phyloP scores from a whole-genome alignment of 352 stramenopile genomes.

The Phytophthora aleatoria region DNA sequence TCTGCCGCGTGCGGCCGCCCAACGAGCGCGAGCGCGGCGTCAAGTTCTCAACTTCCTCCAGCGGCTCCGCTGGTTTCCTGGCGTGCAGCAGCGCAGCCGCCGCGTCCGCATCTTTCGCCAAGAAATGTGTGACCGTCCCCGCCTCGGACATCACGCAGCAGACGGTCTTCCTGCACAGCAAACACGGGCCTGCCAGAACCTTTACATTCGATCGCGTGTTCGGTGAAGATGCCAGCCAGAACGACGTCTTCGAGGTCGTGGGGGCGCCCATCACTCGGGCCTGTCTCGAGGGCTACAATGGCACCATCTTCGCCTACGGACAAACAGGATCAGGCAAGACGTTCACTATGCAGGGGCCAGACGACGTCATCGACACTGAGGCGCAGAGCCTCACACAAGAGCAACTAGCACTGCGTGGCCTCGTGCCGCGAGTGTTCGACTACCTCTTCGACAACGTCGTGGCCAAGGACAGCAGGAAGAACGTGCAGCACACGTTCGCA shows the following conservation, averaged over 20 bases:
- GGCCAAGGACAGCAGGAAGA: constrained; percentile 15
- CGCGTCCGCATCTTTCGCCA: constrained; percentile 36
- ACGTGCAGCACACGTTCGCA: constrained; percentile 68
- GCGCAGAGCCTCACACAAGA: constrained; percentile 24
- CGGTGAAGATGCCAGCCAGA: constrained; percentile 88
- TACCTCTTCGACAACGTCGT: constrained; percentile 74
- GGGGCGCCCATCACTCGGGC: constrained; percentile 83
- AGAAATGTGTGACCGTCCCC: constrained; percentile 72
- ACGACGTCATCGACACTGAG: constrained; percentile 68
- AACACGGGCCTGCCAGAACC: constrained; percentile 50
- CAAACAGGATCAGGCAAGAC: constrained; percentile 88
- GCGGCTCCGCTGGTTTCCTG: constrained; percentile 25
- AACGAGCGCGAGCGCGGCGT: constrained; percentile 74
- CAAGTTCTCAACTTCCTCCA: background rate
- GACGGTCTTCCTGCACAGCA: constrained; percentile 65
- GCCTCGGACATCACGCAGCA: constrained; percentile 49
- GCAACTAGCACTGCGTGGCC: constrained; percentile 54
- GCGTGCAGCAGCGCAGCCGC: constrained; percentile 14
- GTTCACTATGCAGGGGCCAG: constrained; percentile 85
- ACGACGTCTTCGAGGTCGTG: constrained; percentile 90
- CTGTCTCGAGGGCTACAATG: constrained; percentile 85
- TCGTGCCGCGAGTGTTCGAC: constrained; percentile 85
- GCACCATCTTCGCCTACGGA: constrained; percentile 88
- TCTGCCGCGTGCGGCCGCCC: constrained; percentile 84
- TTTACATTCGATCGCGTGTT: constrained; percentile 95